Evolutionary conservation across 768 basidiomycete genomes (phyloP), one percentile per base, ranked within the genome.

Genomic region (Suillus placidus): DNA sequence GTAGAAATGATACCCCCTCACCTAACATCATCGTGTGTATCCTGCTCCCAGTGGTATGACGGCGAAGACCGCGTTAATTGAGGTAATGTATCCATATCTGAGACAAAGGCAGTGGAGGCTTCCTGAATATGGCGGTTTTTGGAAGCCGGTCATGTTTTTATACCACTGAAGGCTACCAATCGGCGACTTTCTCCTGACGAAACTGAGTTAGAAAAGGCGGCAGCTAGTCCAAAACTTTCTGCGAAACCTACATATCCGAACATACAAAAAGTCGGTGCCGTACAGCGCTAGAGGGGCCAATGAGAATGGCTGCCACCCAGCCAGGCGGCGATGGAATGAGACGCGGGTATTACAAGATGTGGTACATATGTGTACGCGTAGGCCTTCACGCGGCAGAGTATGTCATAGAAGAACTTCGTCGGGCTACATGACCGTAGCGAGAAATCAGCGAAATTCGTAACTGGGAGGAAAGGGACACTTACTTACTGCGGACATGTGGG

Each of bases 1-100:
- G 40, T 7, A 20, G 12, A 30, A 32, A 60, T 30, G 40, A 42
- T 3, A 16, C 13, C 18, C 20, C 13, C 58, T 60, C 58, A 60
- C 58, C 58, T 60, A 20, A 42, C 58, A 18, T 60, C 58, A 43
- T 32, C 26, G 18, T 42, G 6, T 60, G 38, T 13, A 10, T 60
- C 40, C 6, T 60, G 26, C 26, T 30, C 40, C 38, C 26, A 60
- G 40, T 32, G 18, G 40, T 13, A 32, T 20, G 58, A 30, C 18
- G 58, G 20, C 0, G 58, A 60, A 32, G 40, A 20, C 18, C 10
- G 40, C 16, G 58, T 18, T 14, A 20, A 42, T 40, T 30, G 38
- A 60, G 18, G 26, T 18, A 60, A 60, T 60, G 26, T 60, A 42
- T 30, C 58, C 58, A 60, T 60, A 60, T 60, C 40, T 30, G 58